Evolutionary conservation across 2,329 filamentous ascomycete genomes (phyloP), one percentile per base, ranked within the genome.

Genomic region (Emericellopsis cladophorae): DNA sequence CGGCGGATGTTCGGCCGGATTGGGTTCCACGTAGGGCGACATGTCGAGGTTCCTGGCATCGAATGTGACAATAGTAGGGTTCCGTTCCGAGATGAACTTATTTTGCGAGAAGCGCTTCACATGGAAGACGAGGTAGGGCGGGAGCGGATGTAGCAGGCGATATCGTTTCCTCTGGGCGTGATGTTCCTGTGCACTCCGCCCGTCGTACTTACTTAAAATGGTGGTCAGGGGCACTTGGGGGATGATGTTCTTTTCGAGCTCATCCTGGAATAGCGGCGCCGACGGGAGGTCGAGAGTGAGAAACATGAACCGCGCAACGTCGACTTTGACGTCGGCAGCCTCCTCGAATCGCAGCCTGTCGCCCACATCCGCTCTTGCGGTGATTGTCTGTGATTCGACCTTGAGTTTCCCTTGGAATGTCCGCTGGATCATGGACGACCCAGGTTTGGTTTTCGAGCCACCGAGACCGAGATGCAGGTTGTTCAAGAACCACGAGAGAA

Each of bases 31-130:
- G 53, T 92, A 96, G 0, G 89, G 88, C 5, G 80, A 74, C 68
- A 95, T 81, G 58, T 98, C 88, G 8, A 98, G 76, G 34, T 81
- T 55, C 45, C 81, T 74, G 5, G 86, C 82, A 48, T 90, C 86
- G 60, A 96, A 98, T 0, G 90, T 96, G 47, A 98, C 92, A 54
- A 98, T 98, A 9, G 92, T 98, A 1, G 90, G 92, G 59, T 98
- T 98, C 39, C 92, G 84, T 64, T 96, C 90, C 2, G 83, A 77
- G 16, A 98, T 85, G 55, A 98, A 98, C 59, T 95, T 95, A 68
- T 98, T 98, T 49, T 84, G 81, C 50, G 81, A 86, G 71, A 98
- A 98, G 51, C 92, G 87, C 67, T 96, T 96, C 66, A 96, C 81
- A 66, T 98, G 90, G 65, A 98, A 87, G 40, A 92, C 69, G 15